Evolutionary conservation across 495 filamentous ascomycete genomes (phyloP).

Genomic region (Tuber brumale): DNA sequence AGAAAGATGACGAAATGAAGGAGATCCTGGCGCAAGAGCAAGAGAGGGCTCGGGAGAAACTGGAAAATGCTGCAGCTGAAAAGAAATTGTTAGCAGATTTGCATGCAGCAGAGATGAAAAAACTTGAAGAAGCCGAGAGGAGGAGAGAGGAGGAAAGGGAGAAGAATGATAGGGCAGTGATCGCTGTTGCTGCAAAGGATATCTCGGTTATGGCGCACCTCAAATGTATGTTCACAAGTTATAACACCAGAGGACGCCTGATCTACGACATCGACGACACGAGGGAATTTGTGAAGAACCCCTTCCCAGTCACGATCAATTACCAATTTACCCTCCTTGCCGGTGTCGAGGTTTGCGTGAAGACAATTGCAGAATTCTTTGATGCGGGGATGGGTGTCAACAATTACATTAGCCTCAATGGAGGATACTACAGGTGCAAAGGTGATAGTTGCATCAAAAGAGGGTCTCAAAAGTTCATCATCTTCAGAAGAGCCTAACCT

Average conservation of each 20-base stretch:
- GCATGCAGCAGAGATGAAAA: background rate
- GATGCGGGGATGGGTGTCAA: background rate
- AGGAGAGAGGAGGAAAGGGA: background rate
- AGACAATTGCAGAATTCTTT: background rate
- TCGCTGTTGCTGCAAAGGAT: background rate
- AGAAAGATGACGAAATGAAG: conserved; percentile 28
- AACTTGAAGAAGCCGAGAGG: background rate
- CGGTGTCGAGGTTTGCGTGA: background rate
- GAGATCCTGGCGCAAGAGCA: background rate
- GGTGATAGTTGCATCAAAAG: background rate
- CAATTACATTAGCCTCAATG: background rate
- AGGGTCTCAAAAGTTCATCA: background rate
- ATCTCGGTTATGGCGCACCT: background rate
- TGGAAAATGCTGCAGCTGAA: background rate
- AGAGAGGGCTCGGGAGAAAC: background rate
- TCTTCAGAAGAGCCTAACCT: background rate
- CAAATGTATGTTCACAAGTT: background rate
- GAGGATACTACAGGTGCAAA: background rate
- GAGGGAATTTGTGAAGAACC: background rate
- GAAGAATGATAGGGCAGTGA: background rate
- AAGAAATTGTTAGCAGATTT: background rate
- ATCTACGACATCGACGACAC: background rate
- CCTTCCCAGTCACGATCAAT: background rate
- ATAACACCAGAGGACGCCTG: background rate
- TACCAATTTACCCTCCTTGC: rapidly evolving